phyloP scores from a whole-genome alignment of 768 basidiomycete genomes.

The Lactifluus subvellereus region DNA sequence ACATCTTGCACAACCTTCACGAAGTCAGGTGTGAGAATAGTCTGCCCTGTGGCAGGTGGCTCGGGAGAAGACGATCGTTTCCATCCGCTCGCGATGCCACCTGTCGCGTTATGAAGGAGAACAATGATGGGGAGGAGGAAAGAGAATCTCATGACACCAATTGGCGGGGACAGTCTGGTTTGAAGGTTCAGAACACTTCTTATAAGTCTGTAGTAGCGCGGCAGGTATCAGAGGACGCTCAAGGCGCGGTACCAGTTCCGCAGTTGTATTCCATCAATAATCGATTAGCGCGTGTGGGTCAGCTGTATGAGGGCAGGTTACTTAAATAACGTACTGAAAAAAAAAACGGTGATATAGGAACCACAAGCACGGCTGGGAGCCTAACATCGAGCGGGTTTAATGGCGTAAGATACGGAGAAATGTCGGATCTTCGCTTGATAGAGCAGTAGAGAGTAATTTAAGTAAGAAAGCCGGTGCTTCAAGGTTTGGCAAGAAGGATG shows the following conservation, averaged over 20 bases:
- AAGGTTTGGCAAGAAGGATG: too few relatives aligned
- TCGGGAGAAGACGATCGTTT: not conserved
- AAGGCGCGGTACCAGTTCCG: not conserved
- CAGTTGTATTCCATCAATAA: not conserved
- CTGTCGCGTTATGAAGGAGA: not conserved
- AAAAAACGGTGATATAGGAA: not conserved
- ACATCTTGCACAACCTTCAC: not conserved
- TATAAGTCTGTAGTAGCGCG: not conserved
- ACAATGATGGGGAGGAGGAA: not conserved
- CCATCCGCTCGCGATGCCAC: not conserved
- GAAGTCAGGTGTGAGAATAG: conserved; percentile 13
- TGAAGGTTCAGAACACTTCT: not conserved
- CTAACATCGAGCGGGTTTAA: not conserved
- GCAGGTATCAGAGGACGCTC: too few relatives aligned
- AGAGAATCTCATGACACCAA: not conserved
- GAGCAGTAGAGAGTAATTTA: too few relatives aligned
- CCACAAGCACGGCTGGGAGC: not conserved
- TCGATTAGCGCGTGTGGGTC: not conserved
- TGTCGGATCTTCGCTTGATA: too few relatives aligned
- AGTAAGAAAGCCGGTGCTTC: too few relatives aligned
- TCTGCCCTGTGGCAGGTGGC: not conserved
- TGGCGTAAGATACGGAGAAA: not conserved
- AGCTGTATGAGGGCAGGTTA: not conserved
- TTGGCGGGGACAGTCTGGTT: not conserved
- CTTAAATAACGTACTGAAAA: not conserved